Evolutionary conservation across 2,329 filamentous ascomycete species (phyloP).

Genomic region (Diaporthe ilicicola): DNA sequence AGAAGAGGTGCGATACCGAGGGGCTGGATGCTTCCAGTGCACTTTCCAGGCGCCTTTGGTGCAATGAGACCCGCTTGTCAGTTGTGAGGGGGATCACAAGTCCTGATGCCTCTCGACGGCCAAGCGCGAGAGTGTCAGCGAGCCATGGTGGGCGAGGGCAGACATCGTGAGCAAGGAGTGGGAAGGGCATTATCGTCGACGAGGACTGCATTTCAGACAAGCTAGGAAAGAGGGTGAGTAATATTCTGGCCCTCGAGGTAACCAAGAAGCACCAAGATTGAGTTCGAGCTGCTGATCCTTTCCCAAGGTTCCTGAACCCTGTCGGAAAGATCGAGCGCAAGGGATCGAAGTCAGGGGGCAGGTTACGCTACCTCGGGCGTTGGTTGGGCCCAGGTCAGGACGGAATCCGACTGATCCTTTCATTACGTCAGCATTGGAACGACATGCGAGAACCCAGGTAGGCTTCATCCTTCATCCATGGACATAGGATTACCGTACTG

Average conservation of each 20-base stretch:
- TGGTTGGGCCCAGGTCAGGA: not conserved
- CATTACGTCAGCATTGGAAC: slow-evolving; percentile 12
- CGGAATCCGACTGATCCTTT: not conserved
- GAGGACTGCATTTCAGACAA: not conserved
- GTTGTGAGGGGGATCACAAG: too few species aligned
- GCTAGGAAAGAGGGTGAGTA: not conserved
- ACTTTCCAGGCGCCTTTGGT: not conserved
- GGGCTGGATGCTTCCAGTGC: not conserved
- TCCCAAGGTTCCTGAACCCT: slow-evolving; percentile 11
- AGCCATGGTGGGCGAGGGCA: not conserved
- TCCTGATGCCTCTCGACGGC: not conserved
- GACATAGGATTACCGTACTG: too few species aligned
- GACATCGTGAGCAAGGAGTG: not conserved
- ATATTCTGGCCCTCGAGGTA: not conserved
- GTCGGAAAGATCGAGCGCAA: not conserved
- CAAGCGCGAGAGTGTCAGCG: not conserved
- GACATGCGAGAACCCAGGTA: not conserved
- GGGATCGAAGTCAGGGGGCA: slow-evolving; percentile 11
- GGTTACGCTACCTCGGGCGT: not conserved
- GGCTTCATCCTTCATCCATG: too few species aligned
- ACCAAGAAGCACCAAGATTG: not conserved
- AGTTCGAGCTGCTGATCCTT: slow-evolving; percentile 4
- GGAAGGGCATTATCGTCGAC: too few species aligned
- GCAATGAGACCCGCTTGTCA: not conserved
- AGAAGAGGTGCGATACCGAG: not conserved